These are phyloP conservation scores for Trichoderma asperelloides DNA, from an alignment of 495 filamentous ascomycete genomes.

Conservation along the genomic window DNA sequence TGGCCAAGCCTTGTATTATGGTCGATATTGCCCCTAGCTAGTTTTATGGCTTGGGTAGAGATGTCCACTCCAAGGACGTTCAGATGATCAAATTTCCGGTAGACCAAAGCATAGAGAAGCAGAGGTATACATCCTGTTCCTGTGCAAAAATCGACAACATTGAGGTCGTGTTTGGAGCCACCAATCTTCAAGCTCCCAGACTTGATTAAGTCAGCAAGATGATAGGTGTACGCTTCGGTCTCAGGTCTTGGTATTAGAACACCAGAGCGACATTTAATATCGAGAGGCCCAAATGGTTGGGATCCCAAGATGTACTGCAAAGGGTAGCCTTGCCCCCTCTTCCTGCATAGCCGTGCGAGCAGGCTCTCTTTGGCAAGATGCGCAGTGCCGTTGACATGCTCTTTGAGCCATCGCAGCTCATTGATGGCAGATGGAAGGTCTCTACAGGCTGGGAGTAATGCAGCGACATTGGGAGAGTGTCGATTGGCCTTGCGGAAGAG, in stretches of 20 bases:
- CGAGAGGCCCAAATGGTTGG: slow-evolving; percentile 78
- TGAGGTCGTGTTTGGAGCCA: slow-evolving; percentile 26
- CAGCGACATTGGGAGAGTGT: slow-evolving; percentile 50
- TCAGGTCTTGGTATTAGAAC: slow-evolving; percentile 83
- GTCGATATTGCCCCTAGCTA: slow-evolving; percentile 53
- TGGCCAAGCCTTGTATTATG: slow-evolving; percentile 35
- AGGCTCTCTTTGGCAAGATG: slow-evolving; percentile 5
- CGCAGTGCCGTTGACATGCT: slow-evolving; percentile 38
- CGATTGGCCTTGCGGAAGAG: slow-evolving; percentile 48
- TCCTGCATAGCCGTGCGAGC: slow-evolving; percentile 39
- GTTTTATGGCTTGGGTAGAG: slow-evolving; percentile 46
- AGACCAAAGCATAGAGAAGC: slow-evolving; percentile 52
- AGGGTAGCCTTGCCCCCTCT: slow-evolving; percentile 57
- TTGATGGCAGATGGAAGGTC: slow-evolving; percentile 55
- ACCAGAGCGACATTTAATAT: slow-evolving; percentile 64
- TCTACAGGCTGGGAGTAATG: slow-evolving; percentile 63
- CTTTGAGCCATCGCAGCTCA: slow-evolving; percentile 81
- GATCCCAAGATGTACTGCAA: slow-evolving; percentile 85
- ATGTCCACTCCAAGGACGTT: slow-evolving; percentile 48
- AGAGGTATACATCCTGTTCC: slow-evolving; percentile 88
- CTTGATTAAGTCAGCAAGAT: slow-evolving; percentile 43
- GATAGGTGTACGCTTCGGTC: slow-evolving; percentile 58
- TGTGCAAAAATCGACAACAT: slow-evolving; percentile 77
- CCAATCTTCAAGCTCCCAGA: background rate
- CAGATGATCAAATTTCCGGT: slow-evolving; percentile 14